phyloP scores from a whole-genome alignment of 2,329 filamentous ascomycete species.

The Diaporthe sp. region DNA sequence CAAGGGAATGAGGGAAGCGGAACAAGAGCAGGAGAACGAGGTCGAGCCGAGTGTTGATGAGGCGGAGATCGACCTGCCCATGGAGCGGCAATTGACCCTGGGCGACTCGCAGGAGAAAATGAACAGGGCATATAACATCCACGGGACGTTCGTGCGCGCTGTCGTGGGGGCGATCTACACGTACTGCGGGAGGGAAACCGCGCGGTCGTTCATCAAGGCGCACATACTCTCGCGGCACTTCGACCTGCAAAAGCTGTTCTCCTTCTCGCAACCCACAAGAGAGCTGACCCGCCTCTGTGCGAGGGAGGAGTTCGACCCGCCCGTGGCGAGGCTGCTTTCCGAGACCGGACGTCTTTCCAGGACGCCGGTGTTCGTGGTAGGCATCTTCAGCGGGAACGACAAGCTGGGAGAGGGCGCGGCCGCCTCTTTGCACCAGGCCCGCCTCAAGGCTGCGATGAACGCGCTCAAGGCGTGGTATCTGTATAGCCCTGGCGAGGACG shows the following conservation, averaged over 20 bases:
- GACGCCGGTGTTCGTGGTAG: conserved; percentile 92
- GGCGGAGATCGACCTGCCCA: conserved; percentile 38
- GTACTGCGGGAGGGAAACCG: conserved; percentile 82
- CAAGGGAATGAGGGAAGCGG: conserved; percentile 29
- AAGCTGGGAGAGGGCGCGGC: conserved; percentile 94
- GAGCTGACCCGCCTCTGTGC: conserved; percentile 88
- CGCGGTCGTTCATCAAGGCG: conserved; percentile 84
- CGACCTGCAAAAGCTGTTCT: conserved; percentile 82
- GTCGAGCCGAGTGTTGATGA: conserved; percentile 43
- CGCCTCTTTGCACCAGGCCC: conserved; percentile 80
- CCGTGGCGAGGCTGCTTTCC: conserved; percentile 86
- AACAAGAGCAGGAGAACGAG: conserved; percentile 41
- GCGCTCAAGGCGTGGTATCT: conserved; percentile 96
- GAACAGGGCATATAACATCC: conserved; percentile 49
- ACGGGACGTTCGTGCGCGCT: conserved; percentile 82
- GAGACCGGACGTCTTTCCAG: conserved; percentile 90
- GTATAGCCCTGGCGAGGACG: conserved; percentile 80
- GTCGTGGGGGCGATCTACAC: conserved; percentile 88
- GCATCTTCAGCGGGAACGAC: conserved; percentile 91
- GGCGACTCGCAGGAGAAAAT: conserved; percentile 45
- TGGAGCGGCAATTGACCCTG: conserved; percentile 38
- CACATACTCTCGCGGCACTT: conserved; percentile 87
- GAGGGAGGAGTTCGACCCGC: conserved; percentile 88
- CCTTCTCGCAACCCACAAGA: conserved; percentile 85
- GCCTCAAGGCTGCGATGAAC: conserved; percentile 83